These are phyloP conservation scores for Globisporangium paddicum DNA, from an alignment of 352 stramenopile genomes.

Conservation along the genomic window DNA sequence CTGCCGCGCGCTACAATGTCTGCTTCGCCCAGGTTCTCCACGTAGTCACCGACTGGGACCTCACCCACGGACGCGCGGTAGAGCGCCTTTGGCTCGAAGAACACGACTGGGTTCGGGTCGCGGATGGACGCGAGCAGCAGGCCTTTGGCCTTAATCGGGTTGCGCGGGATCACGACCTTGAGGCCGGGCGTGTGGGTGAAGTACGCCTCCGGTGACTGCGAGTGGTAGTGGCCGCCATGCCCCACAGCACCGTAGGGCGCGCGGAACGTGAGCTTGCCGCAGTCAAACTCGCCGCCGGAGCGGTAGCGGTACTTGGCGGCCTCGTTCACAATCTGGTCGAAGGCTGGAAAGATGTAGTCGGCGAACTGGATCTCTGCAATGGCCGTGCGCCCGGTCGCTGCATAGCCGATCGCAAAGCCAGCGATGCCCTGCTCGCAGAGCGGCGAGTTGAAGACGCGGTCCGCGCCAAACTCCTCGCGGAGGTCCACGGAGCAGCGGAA, in stretches of 20 bases:
- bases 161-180: slow-evolving; percentile 96
- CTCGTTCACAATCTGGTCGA: slow-evolving; percentile 98
- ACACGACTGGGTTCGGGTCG: slow-evolving; percentile 95
- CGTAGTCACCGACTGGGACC: slow-evolving; percentile 94
- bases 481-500: slow-evolving; percentile 97
- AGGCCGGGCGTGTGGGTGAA: slow-evolving; percentile 96
- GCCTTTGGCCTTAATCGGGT: slow-evolving; percentile 94
- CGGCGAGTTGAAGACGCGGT: slow-evolving; percentile 97
- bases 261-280: slow-evolving; percentile 95
- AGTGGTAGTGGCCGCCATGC: slow-evolving; percentile 93
- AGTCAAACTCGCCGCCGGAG: slow-evolving; percentile 97
- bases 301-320: slow-evolving; percentile 98
- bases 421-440: slow-evolving; percentile 94
- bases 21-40: slow-evolving; percentile 91
- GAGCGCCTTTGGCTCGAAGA: slow-evolving; percentile 98
- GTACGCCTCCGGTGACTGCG: slow-evolving; percentile 96
- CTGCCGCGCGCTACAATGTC: slow-evolving; percentile 91
- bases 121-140: slow-evolving; percentile 95
- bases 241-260: slow-evolving; percentile 94
- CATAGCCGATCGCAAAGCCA: slow-evolving; percentile 97
- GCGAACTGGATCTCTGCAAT: slow-evolving; percentile 98
- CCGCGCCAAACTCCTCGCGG: slow-evolving; percentile 90
- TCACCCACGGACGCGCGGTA: slow-evolving; percentile 96
- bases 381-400: slow-evolving; percentile 92
- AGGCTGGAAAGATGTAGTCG: slow-evolving; percentile 98